Percentiles rank a stretch among this genome's conserved stretches.
These are phyloP conservation scores for Naegleria gruberi DNA, from an alignment of 208 protist species.

Conservation along the genomic window DNA sequence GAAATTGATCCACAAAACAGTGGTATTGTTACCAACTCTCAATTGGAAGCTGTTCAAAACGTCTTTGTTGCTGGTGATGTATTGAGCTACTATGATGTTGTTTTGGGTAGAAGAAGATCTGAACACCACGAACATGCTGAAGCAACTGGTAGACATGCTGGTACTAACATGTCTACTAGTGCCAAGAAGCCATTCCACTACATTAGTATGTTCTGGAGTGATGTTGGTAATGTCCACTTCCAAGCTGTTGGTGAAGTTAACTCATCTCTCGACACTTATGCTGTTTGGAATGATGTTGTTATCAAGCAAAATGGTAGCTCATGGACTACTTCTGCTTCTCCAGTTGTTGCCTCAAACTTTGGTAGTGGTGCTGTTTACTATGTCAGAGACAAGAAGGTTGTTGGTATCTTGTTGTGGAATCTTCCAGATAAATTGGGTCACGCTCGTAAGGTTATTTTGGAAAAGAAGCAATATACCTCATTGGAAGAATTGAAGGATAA, in stretches of 20 bases:
- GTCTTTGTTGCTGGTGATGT: constrained; percentile 26
- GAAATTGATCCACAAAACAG: constrained; percentile 23
- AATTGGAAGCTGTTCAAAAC: constrained; percentile 14
- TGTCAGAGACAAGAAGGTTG: constrained; percentile 10
- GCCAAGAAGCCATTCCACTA: background rate
- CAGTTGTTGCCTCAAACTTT: background rate
- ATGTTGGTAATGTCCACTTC: background rate
- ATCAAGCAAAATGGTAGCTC: background rate
- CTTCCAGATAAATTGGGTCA: background rate
- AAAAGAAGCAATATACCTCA: background rate
- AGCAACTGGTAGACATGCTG: constrained; percentile 10
- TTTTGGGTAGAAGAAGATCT: constrained; percentile 13
- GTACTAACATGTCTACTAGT: constrained; percentile 1
- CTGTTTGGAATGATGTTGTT: constrained; percentile 12
- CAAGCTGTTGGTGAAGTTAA: constrained; percentile 29
- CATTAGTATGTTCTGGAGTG: constrained; percentile 18
- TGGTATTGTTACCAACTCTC: constrained; percentile 19
- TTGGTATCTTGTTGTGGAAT: constrained; percentile 25
- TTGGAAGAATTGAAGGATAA: constrained; percentile 19
- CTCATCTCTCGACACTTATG: background rate
- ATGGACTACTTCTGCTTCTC: background rate
- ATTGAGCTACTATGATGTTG: constrained; percentile 20
- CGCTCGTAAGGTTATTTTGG: background rate
- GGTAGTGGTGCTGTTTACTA: constrained; percentile 23
- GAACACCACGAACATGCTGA: constrained; percentile 25